Evolutionary conservation across 2,329 filamentous ascomycete genomes (phyloP).

Genomic region (Sclerotinia trifoliorum): DNA sequence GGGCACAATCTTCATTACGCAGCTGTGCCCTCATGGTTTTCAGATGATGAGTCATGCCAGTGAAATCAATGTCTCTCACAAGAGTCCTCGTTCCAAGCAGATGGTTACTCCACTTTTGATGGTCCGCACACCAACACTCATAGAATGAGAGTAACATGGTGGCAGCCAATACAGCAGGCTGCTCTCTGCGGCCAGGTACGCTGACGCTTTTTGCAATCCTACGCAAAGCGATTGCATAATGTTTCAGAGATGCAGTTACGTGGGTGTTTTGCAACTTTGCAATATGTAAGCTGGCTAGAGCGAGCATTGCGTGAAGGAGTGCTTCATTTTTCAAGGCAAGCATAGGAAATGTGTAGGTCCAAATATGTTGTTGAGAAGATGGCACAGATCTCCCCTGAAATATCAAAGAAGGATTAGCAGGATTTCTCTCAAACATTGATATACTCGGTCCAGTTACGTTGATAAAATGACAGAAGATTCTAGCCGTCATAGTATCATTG

Average conservation of each 20-base stretch:
- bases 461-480: slow-evolving; percentile 89
- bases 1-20: slow-evolving; percentile 27
- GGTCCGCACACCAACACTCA: slow-evolving; percentile 91
- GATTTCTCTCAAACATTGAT: slow-evolving; percentile 83
- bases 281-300: slow-evolving; percentile 82
- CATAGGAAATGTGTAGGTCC: slow-evolving; percentile 76
- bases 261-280: slow-evolving; percentile 74
- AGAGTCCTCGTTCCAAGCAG: slow-evolving; percentile 80
- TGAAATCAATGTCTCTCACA: slow-evolving; percentile 77
- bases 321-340: slow-evolving; percentile 82
- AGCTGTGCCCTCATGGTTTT: slow-evolving; percentile 56
- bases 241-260: slow-evolving; percentile 78
- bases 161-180: slow-evolving; percentile 82
- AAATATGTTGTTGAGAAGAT: slow-evolving; percentile 62
- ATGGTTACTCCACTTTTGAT: slow-evolving; percentile 94
- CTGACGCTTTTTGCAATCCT: slow-evolving; percentile 74
- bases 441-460: slow-evolving; percentile 83
- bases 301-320: slow-evolving; percentile 86
- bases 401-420: slow-evolving; percentile 67
- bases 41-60: slow-evolving; percentile 68
- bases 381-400: slow-evolving; percentile 62
- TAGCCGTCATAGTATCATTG: slow-evolving; percentile 74
- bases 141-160: slow-evolving; percentile 86
- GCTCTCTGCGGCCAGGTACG: slow-evolving; percentile 64
- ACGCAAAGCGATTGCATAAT: slow-evolving; percentile 84